Percentiles rank a stretch among this genome's conserved stretches.
Evolutionary conservation across 257 asterid genomes (phyloP).

Genomic region (Solanum arcanum): DNA sequence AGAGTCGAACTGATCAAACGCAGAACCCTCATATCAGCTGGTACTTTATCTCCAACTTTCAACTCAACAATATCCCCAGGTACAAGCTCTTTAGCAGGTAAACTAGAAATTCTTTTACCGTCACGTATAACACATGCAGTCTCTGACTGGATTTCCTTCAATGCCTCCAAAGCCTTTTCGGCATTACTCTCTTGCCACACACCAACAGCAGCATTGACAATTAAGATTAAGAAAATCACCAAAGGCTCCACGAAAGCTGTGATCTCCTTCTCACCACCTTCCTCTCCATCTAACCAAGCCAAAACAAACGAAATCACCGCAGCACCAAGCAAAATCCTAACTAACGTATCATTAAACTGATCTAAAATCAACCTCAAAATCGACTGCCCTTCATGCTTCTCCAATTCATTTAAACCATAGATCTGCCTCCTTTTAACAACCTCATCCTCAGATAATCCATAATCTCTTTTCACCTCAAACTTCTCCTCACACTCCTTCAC

Average conservation of each 20-base stretch:
- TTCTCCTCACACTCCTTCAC: conserved; percentile 72
- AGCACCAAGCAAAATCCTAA: conserved; percentile 79
- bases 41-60: conserved; percentile 95
- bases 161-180: conserved; percentile 92
- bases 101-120: conserved; percentile 47
- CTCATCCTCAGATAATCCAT: conserved; percentile 55
- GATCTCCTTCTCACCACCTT: conserved; percentile 94
- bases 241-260: conserved; percentile 97
- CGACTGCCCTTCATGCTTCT: conserved; percentile 93
- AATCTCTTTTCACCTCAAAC: conserved; percentile 41
- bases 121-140: conserved; percentile 78
- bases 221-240: conserved; percentile 86
- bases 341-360: conserved; percentile 92
- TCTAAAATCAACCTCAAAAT: conserved; percentile 69
- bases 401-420: conserved; percentile 83
- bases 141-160: conserved; percentile 97
- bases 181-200: conserved; percentile 99
- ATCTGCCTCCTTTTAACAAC: conserved; percentile 63
- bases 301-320: conserved; percentile 91
- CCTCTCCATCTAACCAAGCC: conserved; percentile 93
- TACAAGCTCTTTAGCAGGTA: conserved; percentile 90
- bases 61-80: conserved; percentile 96
- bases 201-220: conserved; percentile 91
- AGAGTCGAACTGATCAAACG: conserved; percentile 84
- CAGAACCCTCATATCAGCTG: conserved; percentile 96